Base-by-base conservation (phyloP, 768 basidiomycete genomes). In the Kwoniella bestiolae region DNA sequence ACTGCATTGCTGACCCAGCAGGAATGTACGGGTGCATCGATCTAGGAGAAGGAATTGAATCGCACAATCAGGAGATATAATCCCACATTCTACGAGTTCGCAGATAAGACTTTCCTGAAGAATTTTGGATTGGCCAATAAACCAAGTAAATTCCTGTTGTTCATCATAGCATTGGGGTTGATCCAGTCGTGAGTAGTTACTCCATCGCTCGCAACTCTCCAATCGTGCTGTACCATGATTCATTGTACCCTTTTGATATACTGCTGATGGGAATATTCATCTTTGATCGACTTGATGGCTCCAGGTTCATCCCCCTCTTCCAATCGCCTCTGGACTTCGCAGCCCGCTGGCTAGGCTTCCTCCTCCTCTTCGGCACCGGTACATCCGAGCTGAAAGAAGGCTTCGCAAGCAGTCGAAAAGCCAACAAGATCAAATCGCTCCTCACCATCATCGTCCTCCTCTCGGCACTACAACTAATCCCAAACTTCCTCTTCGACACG, bases 351-450 rank as follows among this genome's bases (percentile, higher is more conserved):
- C 64, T 77, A 2, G 70, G 64, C 3, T 77, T 77, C 65, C 34
- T 73, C n/a, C 70, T 75, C 32, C 66, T 77, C 21, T 77, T 61
- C 51, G 69, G 72, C 12, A 68, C 62, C 50, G 76, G 76, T n/a
- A n/a, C 47, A 23, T 56, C 49, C 16, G 60, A 68, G 25, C 66
- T 75, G 1, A 46, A 63, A 56, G 29, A 35, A 5, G 73, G 74
- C 0, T 63, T 72, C 50, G 51, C 38, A 7, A 64, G 57, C 29
- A 55, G 57, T 41, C 45, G 67, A 60, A 65, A 51, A 29, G 67
- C 67, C 3, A 9, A 31, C 23, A 57, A 63, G 16, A 63, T 74
- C 50, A 77, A 77, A 60, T 65, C 69, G 12, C 60, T 74, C 35
- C 44, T 77, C 25, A 66, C 68, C 3, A 34, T 47, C 3, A 70